A percentile compares a stretch with the other conserved stretches of the same genome.
These are phyloP conservation scores for Pyrenochaeta sp. DNA, from an alignment of 2,329 filamentous ascomycete genomes.

Conservation along the genomic window DNA sequence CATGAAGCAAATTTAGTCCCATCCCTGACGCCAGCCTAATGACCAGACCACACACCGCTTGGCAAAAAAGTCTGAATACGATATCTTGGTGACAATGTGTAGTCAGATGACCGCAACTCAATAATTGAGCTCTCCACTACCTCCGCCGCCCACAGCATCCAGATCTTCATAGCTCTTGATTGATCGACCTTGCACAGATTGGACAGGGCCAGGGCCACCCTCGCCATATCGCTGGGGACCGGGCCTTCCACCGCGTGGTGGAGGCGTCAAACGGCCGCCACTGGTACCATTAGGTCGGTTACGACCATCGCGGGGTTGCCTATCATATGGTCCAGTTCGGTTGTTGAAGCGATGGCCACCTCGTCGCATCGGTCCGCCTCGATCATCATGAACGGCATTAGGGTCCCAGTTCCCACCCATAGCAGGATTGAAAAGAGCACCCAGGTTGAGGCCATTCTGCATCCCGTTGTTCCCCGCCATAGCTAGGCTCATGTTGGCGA, in stretches of 20 bases:
- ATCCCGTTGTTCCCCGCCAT: constrained; percentile 65
- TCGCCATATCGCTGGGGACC: constrained; percentile 75
- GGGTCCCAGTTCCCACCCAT: constrained; percentile 67
- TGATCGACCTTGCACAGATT: constrained; percentile 90
- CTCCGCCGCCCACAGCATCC: constrained; percentile 72
- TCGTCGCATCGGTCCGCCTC: constrained; percentile 55
- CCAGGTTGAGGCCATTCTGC: constrained; percentile 45
- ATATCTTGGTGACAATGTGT: neutral
- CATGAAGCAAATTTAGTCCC: constrained; percentile 15
- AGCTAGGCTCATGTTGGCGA: constrained; percentile 73
- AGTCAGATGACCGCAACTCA: constrained; percentile 50
- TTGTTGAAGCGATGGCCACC: constrained; percentile 50
- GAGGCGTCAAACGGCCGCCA: constrained; percentile 57
- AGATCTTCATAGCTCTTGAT: constrained; percentile 98
- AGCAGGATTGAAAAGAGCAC: constrained; percentile 59
- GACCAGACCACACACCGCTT: constrained; percentile 15
- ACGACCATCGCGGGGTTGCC: constrained; percentile 49
- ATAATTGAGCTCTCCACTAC: constrained; percentile 89
- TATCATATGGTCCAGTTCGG: constrained; percentile 52
- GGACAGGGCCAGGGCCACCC: constrained; percentile 80
- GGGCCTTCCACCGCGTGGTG: constrained; percentile 57
- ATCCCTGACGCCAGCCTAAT: constrained; percentile 25
- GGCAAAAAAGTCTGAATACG: neutral
- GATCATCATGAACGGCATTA: constrained; percentile 45
- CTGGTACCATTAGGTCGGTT: constrained; percentile 57